phyloP scores from a whole-genome alignment of 2,329 filamentous ascomycete genomes.

The Sclerotiophoma versabilis region DNA sequence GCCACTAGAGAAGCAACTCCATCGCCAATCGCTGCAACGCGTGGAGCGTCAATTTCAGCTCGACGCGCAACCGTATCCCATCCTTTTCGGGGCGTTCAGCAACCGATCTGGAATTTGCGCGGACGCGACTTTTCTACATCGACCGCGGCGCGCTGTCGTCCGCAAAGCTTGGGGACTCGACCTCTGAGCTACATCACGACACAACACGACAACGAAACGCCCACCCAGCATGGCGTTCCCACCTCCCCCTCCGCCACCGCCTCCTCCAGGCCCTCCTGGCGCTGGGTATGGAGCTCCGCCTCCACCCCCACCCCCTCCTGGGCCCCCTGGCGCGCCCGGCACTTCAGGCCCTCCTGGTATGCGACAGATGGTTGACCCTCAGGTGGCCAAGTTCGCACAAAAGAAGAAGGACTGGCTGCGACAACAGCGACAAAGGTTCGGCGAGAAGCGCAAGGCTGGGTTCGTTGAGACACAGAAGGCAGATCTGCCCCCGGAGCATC shows the following conservation, averaged over 20 bases:
- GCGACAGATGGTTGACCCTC: constrained; percentile 79
- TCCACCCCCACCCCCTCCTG: constrained; percentile 67
- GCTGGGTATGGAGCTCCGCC: constrained; percentile 44
- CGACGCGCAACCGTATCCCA: constrained; percentile 27
- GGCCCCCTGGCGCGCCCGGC: constrained; percentile 60
- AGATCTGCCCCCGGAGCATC: constrained; percentile 97
- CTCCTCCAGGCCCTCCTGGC: constrained; percentile 37
- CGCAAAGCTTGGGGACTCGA: constrained; percentile 35
- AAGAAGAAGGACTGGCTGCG: constrained; percentile 99
- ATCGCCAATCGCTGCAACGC: constrained; percentile 41
- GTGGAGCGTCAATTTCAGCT: constrained; percentile 30
- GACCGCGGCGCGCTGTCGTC: constrained; percentile 31
- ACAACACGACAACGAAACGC: constrained; percentile 5
- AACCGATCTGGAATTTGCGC: constrained; percentile 20
- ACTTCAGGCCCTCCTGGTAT: constrained; percentile 67
- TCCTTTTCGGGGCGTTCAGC: constrained; percentile 19
- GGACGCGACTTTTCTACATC: constrained; percentile 33
- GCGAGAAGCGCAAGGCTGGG: constrained; percentile 94
- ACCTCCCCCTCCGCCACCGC: constrained; percentile 55
- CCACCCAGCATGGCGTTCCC: constrained; percentile 34
- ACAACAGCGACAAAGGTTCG: constrained; percentile 87
- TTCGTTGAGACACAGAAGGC: constrained; percentile 98
- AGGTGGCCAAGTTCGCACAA: constrained; percentile 92
- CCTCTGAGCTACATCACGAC: constrained; percentile 31
- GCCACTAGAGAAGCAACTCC: constrained; percentile 28